Evolutionary conservation across 2,329 filamentous ascomycete species (phyloP), one percentile per base, ranked within the genome.

Genomic region (Hypocrella siamensis): DNA sequence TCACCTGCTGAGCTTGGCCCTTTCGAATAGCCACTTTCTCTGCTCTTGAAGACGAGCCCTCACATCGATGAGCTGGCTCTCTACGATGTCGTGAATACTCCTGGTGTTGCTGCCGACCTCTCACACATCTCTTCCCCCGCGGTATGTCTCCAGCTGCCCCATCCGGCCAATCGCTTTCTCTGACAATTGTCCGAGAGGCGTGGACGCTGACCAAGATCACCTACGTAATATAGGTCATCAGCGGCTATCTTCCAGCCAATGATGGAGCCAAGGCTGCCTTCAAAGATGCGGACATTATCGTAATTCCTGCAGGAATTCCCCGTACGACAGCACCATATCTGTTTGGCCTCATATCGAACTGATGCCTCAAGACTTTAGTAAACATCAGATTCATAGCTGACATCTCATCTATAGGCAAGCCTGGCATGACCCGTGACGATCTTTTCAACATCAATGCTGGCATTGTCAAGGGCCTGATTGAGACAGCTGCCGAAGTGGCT

Each of bases 361-460:
- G n/a, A n/a, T n/a, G n/a, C n/a, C n/a, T n/a, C n/a, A n/a, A n/a
- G n/a, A n/a, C n/a, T n/a, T n/a, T n/a, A n/a, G n/a, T n/a, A n/a
- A n/a, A n/a, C n/a, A n/a, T n/a, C n/a, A n/a, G n/a, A n/a, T n/a
- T n/a, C n/a, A n/a, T n/a, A n/a, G n/a, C n/a, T n/a, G n/a, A n/a
- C n/a, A n/a, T 12, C 21, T 22, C 7, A 7, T 22, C 7, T 37
- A 36, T 42, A 94, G 88, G 88, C 64, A 96, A 96, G 73, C 90
- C 90, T 48, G 90, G 90, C 51, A 98, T 98, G 90, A 94, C 82
- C 60, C 85, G 90, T 65, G 90, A 98, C 51, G 90, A 96, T 56
- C 82, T 98, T 37, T 98, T 98, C 80, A 94, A 94, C 67, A 93
- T 94, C 70, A 98, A 98, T 59, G 90, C 90, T 38, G 83, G 86